Conservation (phyloP, 2,329 filamentous ascomycete genomes). For the Ambrosiella cleistominuta region DNA sequence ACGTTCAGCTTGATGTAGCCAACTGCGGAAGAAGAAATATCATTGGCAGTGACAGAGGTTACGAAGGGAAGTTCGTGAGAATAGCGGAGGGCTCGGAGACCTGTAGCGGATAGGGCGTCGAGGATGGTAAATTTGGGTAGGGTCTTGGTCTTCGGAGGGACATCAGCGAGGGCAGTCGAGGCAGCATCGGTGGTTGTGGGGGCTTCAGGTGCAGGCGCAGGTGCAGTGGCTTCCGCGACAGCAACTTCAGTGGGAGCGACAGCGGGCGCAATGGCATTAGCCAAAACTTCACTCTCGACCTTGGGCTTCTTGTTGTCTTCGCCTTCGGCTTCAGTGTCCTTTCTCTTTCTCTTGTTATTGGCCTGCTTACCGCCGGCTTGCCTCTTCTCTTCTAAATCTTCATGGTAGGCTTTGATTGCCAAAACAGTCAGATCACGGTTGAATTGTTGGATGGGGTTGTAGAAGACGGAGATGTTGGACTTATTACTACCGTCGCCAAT, state of each 20-base stretch:
- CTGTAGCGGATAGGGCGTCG: constrained; percentile 86
- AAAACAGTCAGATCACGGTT: constrained; percentile 90
- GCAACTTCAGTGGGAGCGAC: background rate
- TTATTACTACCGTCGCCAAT: constrained; percentile 39
- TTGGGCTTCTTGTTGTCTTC: constrained; percentile 20
- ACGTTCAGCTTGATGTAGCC: constrained; percentile 72
- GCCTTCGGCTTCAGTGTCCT: constrained; percentile 27
- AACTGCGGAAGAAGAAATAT: constrained; percentile 61
- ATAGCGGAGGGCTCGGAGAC: constrained; percentile 78
- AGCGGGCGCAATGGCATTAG: background rate
- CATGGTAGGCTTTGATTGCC: constrained; percentile 75
- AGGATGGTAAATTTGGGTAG: constrained; percentile 57
- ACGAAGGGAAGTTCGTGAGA: constrained; percentile 76
- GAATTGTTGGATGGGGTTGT: constrained; percentile 98
- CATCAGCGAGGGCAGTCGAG: background rate
- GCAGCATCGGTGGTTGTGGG: background rate
- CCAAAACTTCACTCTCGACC: constrained; percentile 5
- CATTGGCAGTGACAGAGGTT: constrained; percentile 74
- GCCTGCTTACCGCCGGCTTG: constrained; percentile 18
- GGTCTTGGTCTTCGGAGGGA: constrained; percentile 23
- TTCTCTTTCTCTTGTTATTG: constrained; percentile 25
- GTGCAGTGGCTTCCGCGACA: background rate
- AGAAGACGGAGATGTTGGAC: constrained; percentile 60
- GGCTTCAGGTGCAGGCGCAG: background rate
- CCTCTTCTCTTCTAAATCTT: constrained; percentile 37